These are phyloP conservation scores for Lepidium didymum DNA, from an alignment of 345 rosid species.

Conservation along the genomic window DNA sequence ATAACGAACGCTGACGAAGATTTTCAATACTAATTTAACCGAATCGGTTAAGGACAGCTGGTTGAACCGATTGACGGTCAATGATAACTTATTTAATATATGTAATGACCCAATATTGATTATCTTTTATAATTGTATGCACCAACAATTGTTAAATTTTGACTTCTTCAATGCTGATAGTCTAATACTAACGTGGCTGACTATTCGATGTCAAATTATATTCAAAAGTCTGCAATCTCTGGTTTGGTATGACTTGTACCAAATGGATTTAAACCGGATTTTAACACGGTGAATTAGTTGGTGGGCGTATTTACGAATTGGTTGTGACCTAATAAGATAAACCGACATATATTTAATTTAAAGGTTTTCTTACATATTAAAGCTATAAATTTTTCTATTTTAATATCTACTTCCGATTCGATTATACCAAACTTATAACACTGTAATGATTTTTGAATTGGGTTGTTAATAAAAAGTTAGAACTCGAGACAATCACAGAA, in stretches of 20 bases:
- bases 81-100: background rate
- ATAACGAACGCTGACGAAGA: background rate
- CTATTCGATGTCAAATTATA: constrained; percentile 10
- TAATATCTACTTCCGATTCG: background rate
- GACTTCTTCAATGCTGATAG: constrained; percentile 15
- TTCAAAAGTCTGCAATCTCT: background rate
- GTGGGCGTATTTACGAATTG: background rate
- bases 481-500: background rate
- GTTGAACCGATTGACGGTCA: background rate
- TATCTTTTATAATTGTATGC: background rate
- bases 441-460: background rate
- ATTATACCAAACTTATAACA: background rate
- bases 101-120: background rate
- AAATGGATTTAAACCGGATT: background rate
- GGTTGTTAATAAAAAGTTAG: background rate
- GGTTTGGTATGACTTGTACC: background rate
- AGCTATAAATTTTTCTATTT: no score
- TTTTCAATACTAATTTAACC: background rate
- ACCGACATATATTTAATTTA: no score
- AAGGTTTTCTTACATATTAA: no score
- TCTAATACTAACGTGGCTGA: constrained; percentile 9
- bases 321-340: no score
- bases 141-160: background rate
- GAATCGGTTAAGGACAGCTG: background rate
- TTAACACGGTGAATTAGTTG: background rate